Evolutionary conservation across 495 filamentous ascomycete species (phyloP), one percentile per base, ranked within the genome.

Genomic region (Aspergillus sclerotioniger): DNA sequence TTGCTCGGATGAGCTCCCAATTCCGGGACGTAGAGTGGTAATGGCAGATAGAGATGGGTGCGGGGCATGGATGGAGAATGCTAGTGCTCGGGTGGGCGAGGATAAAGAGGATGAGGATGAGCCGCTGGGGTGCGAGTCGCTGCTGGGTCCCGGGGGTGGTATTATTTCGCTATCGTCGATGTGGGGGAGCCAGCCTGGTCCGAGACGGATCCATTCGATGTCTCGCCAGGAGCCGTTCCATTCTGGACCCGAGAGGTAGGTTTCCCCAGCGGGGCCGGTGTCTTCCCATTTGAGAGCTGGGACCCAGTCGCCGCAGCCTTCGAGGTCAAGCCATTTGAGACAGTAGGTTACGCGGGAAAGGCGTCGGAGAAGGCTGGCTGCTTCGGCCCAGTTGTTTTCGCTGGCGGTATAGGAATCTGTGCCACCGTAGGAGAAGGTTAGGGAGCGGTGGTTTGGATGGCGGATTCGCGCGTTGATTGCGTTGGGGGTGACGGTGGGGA

Each of bases 241-340:
- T 49, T 82, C 79, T 0, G 78, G 76, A 0, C 78, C 77, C 13
- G 63, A 54, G 13, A 57, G n/a, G 15, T 71, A 68, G 7, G 62
- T 52, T 9, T 65, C 57, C 1, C 69, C 72, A 16, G 71, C 54
- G 3, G 71, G 69, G 6, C 67, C 69, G 13, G 51, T 54, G 2
- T 69, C 75, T 2, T 68, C 68, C 71, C 77, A 82, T 12, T 62
- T 70, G n/a, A 96, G 69, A 1, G 88, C 89, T 4, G 72, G 69
- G 31, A 83, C 66, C 92, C 92, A 96, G 15, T 80, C 76, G 0
- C 69, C 71, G 68, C 91, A 96, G 15, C 90, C 91, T 57, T 88
- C 89, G 13, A 96, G 72, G 65, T 94, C 90, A 0, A 96, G 79
- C 72, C 86, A 92, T 67, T 90, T 82, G 2, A 96, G 76, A 46